Evolutionary conservation across 2,329 filamentous ascomycete genomes (phyloP), one percentile per base, ranked within the genome.

Genomic region (Cercospora beticola): DNA sequence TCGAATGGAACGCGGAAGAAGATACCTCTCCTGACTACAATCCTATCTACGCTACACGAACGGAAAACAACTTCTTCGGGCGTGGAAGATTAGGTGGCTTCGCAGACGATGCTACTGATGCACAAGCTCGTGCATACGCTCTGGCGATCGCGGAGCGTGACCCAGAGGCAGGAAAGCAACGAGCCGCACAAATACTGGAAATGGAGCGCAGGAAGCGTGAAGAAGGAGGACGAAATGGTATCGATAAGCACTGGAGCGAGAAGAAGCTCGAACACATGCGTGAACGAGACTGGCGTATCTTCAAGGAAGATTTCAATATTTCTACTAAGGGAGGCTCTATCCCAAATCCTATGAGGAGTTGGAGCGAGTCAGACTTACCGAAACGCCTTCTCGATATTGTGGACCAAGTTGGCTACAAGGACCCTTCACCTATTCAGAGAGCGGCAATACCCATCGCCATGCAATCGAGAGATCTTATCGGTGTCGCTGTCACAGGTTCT

Each of bases 251-350:
- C 81, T 99, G 95, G 95, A 93, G 92, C 65, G 92, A 97, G 78
- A 99, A 99, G 88, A 87, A 86, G 70, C 83, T 98, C 71, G 89
- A 92, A 14, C 92, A 97, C 76, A 99, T 99, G 95, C 92, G 93
- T 71, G 94, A 98, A 82, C 87, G 95, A 79, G 95, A 99, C 81
- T 99, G 95, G 95, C 92, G 95, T 78, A 98, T 99, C 75, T 97
- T 99, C 88, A 99, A 98, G 82, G 95, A 98, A 80, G 94, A 99
- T 81, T 98, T 97, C 83, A 96, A 95, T 75, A 99, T 99, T 78
- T 86, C 90, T 49, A 97, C 93, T 8, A 98, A 97, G 80, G 95
- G 95, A 67, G 94, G 94, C 54, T 86, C 87, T 28, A 93, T 98
- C 66, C 95, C 95, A 0, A 94, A 98, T 76, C 95, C 95, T 0